Conservation (phyloP, 169 alveolate genomes). For the Theileria orientalis region DNA sequence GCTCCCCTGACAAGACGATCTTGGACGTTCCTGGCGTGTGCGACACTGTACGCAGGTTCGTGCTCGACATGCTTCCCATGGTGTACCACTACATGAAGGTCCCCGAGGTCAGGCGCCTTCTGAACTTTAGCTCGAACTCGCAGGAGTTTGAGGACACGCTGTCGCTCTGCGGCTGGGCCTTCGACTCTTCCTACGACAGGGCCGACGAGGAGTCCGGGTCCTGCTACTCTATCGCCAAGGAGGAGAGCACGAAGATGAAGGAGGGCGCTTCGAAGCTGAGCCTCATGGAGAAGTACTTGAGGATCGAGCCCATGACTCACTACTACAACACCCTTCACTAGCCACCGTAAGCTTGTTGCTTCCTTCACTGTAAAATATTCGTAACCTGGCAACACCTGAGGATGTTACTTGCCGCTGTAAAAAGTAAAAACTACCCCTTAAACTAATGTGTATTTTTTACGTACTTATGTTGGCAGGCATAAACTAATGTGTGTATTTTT, state of each 20-base stretch:
- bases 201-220: conserved; percentile 28
- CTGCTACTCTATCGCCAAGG: conserved; percentile 31
- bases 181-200: conserved; percentile 27
- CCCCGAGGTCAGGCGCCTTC: conserved; percentile 32
- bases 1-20: background rate
- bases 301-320: conserved; percentile 34
- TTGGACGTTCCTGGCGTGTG: conserved; percentile 55
- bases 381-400: too few species aligned
- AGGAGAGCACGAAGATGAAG: conserved; percentile 27
- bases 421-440: too few species aligned
- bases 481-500: too few species aligned
- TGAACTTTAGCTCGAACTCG: conserved; percentile 26
- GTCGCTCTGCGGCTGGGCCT: conserved; percentile 37
- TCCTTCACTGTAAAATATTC: too few species aligned
- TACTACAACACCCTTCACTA: conserved; percentile 39
- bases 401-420: too few species aligned
- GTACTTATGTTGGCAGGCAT: too few species aligned
- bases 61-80: conserved; percentile 53
- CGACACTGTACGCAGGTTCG: conserved; percentile 44
- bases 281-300: conserved; percentile 42
- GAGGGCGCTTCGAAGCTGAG: conserved; percentile 6
- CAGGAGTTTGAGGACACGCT: conserved; percentile 57
- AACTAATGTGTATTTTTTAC: too few species aligned
- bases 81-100: conserved; percentile 54
- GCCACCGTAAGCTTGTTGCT: too few species aligned